phyloP scores from a whole-genome alignment of 805 yeast species.

The Candida orba region DNA sequence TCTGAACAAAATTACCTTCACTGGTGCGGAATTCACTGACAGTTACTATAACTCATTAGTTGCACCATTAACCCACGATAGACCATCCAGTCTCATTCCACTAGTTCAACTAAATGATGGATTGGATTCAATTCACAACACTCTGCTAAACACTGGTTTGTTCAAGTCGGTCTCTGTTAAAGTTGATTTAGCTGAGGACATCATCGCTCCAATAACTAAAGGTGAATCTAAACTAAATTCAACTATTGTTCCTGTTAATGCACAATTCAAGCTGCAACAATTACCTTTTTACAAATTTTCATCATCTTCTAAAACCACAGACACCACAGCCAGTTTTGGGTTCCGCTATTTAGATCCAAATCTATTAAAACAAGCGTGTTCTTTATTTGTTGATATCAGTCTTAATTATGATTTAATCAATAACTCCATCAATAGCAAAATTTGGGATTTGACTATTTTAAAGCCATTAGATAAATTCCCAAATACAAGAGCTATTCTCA shows the following conservation, averaged over 20 bases:
- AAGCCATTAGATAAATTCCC: conserved; percentile 38
- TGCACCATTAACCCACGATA: conserved; percentile 29
- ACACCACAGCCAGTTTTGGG: conserved; percentile 28
- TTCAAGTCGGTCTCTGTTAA: conserved; percentile 34
- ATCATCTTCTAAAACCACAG: conserved; percentile 29
- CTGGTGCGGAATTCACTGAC: conserved; percentile 31
- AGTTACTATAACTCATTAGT: conserved; percentile 41
- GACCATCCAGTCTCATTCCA: conserved; percentile 24
- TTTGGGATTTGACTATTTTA: conserved; percentile 38
- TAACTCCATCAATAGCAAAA: conserved; percentile 39
- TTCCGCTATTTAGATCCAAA: conserved; percentile 36
- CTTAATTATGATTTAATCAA: conserved; percentile 41
- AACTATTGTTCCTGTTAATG: conserved; percentile 34
- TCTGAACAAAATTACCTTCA: conserved; percentile 13
- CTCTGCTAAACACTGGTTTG: conserved; percentile 37
- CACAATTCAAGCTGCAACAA: conserved; percentile 34
- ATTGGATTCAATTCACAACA: conserved; percentile 28
- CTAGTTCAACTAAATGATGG: conserved; percentile 33
- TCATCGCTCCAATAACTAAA: conserved; percentile 6
- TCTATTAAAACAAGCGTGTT: conserved; percentile 53
- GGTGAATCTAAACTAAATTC: conserved; percentile 1
- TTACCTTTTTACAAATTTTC: conserved; percentile 24
- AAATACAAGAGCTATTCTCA: conserved; percentile 39
- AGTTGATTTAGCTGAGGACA: conserved; percentile 32
- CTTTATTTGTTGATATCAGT: conserved; percentile 38